phyloP scores from a whole-genome alignment of 2,329 filamentous ascomycete genomes.

The Cordyceps farinosa region DNA sequence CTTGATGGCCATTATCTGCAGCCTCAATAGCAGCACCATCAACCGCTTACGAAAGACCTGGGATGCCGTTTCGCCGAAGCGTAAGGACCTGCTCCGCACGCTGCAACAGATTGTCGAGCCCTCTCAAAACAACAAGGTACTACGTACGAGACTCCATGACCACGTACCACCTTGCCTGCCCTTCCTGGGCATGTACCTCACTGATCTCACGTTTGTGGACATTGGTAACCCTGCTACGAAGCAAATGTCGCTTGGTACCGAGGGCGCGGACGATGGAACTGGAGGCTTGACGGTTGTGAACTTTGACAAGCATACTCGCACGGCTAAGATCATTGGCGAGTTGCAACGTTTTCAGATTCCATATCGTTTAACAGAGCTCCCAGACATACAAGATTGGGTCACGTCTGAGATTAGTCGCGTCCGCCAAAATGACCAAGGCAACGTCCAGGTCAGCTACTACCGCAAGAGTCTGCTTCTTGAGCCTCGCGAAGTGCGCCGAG shows the following conservation, averaged over 20 bases:
- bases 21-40: slow-evolving; percentile 87
- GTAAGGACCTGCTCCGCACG: slow-evolving; percentile 72
- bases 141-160: slow-evolving; percentile 78
- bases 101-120: slow-evolving; percentile 85
- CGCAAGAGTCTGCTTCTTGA: slow-evolving; percentile 82
- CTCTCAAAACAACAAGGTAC: slow-evolving; percentile 82
- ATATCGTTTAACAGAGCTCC: slow-evolving; percentile 76
- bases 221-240: slow-evolving; percentile 87
- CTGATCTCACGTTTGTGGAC: slow-evolving; percentile 91
- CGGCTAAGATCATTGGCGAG: slow-evolving; percentile 91
- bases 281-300: slow-evolving; percentile 80
- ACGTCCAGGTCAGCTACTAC: slow-evolving; percentile 64
- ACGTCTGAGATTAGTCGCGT: slow-evolving; percentile 76
- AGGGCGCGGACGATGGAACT: slow-evolving; percentile 58
- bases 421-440: slow-evolving; percentile 54
- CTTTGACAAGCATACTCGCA: slow-evolving; percentile 94
- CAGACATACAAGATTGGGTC: slow-evolving; percentile 92
- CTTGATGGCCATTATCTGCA: slow-evolving; percentile 95
- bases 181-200: slow-evolving; percentile 94
- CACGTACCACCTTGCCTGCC: slow-evolving; percentile 90
- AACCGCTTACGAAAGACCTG: slow-evolving; percentile 84
- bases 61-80: slow-evolving; percentile 82
- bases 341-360: slow-evolving; percentile 95
- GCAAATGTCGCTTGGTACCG: slow-evolving; percentile 52
- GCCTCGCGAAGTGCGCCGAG: slow-evolving; percentile 56